Base-by-base conservation (phyloP, 2,329 filamentous ascomycete species). In the Xylariales sp. region DNA sequence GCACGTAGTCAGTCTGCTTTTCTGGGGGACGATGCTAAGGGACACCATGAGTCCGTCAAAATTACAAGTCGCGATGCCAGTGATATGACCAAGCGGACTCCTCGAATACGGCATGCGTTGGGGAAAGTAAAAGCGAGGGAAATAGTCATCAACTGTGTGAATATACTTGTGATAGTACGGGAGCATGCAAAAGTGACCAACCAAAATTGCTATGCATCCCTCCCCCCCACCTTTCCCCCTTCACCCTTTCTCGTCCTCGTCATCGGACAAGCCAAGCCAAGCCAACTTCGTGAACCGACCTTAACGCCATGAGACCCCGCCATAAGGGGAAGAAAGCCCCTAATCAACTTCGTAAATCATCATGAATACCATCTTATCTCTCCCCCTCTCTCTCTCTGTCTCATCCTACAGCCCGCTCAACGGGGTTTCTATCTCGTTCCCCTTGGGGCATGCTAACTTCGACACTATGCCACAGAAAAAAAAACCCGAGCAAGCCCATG, bases 311-410 rank as follows among this genome's bases (percentile, higher is more conserved):
- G 23, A 52, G 56, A 65, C 18, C 41, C 55, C 57, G 18, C 64
- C 50, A 50, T 46, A 6, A 36, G 54, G 16, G 46, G 28, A 18
- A 46, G 39, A 65, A 59, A 23, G 12, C 58, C 50, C 56, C 34
- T 41, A 49, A 54, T 45, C 64, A 62, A 62, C 63, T 62, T 69
- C 66, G 32, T 71, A 57, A 70, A 67, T 67, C 68, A 67, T 72
- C 64, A 64, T 68, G 61, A 70, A 71, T 58, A 32, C 64, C 67
- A 57, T 41, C 10, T 12, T 14, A 10, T 41, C 39, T 41, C 12
- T 14, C 39, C 14, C 39, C 1, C 8, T 39, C 36, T 9, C 34
- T 6, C 34, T 30, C 18, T 30, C 18, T 28, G 46, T 36, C 34
- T 39, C 63, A 64, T 59, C 56, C 46, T 69, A 65, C 63, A 57